phyloP scores from a whole-genome alignment of 2,329 filamentous ascomycete genomes.

The Hirsutella rhossiliensis region DNA sequence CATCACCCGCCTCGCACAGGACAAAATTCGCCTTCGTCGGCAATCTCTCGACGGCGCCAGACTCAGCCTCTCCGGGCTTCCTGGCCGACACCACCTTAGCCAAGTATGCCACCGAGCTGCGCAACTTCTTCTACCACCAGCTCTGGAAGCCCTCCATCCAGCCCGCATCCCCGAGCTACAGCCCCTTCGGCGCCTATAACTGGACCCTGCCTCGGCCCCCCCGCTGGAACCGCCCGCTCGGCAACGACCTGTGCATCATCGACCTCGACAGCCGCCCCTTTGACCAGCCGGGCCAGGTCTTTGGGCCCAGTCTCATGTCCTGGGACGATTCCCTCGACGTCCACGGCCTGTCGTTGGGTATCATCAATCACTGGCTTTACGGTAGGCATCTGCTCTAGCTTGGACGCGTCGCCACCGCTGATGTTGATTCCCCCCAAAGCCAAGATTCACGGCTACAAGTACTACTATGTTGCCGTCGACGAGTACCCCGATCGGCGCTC shows the following conservation, averaged over 20 bases:
- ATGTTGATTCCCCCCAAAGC: slow-evolving; percentile 16
- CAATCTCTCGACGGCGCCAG: no score
- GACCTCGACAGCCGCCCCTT: slow-evolving; percentile 31
- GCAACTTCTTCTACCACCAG: slow-evolving; percentile 19
- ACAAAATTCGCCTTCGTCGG: neutral
- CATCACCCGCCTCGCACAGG: neutral
- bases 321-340: slow-evolving; percentile 21
- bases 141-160: slow-evolving; percentile 17
- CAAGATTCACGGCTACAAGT: slow-evolving; percentile 34
- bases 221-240: slow-evolving; percentile 20
- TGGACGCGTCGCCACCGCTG: neutral
- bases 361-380: slow-evolving; percentile 33
- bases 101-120: slow-evolving; percentile 9
- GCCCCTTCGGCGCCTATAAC: slow-evolving; percentile 19
- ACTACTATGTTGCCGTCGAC: slow-evolving; percentile 29
- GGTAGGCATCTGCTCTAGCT: slow-evolving; percentile 12
- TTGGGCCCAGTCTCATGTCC: slow-evolving; percentile 19
- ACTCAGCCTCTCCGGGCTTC: neutral
- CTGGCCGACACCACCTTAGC: neutral
- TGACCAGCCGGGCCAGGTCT: slow-evolving; percentile 21
- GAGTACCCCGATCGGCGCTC: slow-evolving; percentile 26
- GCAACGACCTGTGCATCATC: slow-evolving; percentile 30
- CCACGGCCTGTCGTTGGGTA: slow-evolving; percentile 25
- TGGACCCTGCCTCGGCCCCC: slow-evolving; percentile 14
- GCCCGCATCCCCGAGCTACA: slow-evolving; percentile 14